Evolutionary conservation across 2,329 filamentous ascomycete species (phyloP).

Genomic region (Apiospora phragmitis): DNA sequence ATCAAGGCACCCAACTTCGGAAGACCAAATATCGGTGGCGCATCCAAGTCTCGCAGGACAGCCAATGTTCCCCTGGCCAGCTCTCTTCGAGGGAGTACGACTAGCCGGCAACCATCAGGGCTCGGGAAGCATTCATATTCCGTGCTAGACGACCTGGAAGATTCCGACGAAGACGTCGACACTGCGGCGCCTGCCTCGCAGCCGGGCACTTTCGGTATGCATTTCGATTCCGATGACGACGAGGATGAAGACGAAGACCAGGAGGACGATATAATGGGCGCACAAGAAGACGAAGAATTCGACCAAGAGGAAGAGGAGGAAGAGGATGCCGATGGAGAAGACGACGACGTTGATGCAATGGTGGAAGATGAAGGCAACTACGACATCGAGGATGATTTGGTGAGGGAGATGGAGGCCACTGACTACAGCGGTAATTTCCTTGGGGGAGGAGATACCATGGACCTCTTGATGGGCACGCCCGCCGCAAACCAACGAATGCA

Average conservation of each 20-base stretch:
- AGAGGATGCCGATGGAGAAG: conserved; percentile 38
- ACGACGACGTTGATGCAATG: conserved; percentile 40
- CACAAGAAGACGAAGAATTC: conserved; percentile 29
- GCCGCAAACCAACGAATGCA: conserved; percentile 54
- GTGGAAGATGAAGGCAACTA: conserved; percentile 38
- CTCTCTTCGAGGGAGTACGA: conserved; percentile 43
- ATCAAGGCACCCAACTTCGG: conserved; percentile 43
- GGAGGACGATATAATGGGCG: conserved; percentile 37
- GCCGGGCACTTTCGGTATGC: conserved; percentile 24
- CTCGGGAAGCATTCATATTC: conserved; percentile 47
- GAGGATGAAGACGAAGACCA: conserved; percentile 35
- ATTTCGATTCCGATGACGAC: conserved; percentile 38
- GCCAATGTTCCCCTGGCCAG: conserved; percentile 48
- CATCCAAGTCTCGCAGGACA: conserved; percentile 32
- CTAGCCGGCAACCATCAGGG: conserved; percentile 48
- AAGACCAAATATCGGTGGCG: conserved; percentile 28
- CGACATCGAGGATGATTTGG: conserved; percentile 36
- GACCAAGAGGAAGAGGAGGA: conserved; percentile 35
- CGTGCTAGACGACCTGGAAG: conserved; percentile 32
- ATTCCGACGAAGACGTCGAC: conserved; percentile 39
- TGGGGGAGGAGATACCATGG: conserved; percentile 41
- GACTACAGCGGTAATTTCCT: conserved; percentile 24
- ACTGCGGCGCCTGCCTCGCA: conserved; percentile 19
- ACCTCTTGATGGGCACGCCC: conserved; percentile 57
- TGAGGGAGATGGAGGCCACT: conserved; percentile 31